A percentile compares a stretch with the other conserved stretches of the same genome.
Evolutionary conservation across 2,329 filamentous ascomycete species (phyloP).

Genomic region (Neofusicoccum cordaticola): DNA sequence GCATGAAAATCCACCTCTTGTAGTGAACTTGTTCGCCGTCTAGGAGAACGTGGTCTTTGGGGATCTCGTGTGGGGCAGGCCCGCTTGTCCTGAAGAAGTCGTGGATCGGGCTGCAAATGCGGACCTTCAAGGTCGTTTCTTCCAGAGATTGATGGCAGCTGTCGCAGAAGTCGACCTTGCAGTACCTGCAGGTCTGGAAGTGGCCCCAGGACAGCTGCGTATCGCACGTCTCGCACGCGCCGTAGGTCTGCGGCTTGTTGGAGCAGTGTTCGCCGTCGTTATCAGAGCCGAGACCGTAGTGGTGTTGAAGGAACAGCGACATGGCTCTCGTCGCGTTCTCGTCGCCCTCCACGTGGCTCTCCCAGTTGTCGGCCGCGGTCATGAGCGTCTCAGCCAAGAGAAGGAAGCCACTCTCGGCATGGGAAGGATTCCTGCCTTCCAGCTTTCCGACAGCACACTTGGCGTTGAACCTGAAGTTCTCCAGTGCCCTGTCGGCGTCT

Average conservation of each 20-base stretch:
- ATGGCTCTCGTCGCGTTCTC: slow-evolving; percentile 8
- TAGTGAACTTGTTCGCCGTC: slow-evolving; percentile 6
- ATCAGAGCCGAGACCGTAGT: not conserved
- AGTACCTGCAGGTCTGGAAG: slow-evolving; percentile 11
- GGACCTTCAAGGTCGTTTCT: not conserved
- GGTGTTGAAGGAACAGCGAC: slow-evolving; percentile 6
- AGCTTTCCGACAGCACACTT: slow-evolving; percentile 8
- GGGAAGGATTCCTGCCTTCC: slow-evolving; percentile 1
- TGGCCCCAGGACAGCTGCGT: slow-evolving; percentile 4
- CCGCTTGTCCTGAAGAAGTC: slow-evolving; percentile 9
- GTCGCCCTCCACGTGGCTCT: not conserved
- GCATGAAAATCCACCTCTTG: slow-evolving; percentile 1
- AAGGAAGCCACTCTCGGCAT: slow-evolving; percentile 10
- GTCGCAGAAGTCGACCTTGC: slow-evolving; percentile 12
- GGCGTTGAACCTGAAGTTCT: slow-evolving; percentile 10
- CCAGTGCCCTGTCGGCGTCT: slow-evolving; percentile 1
- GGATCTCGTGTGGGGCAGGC: slow-evolving; percentile 1
- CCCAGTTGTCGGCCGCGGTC: slow-evolving; percentile 11
- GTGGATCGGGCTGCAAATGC: slow-evolving; percentile 6
- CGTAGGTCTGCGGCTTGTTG: not conserved
- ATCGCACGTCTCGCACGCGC: slow-evolving; percentile 10
- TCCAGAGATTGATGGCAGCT: slow-evolving; percentile 6
- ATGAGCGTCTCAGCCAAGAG: slow-evolving; percentile 12
- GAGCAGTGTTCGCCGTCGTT: not conserved
- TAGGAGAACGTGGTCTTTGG: slow-evolving; percentile 6